Percentiles rank a stretch among this genome's conserved stretches.
Conservation (phyloP, 441 rosid genomes). For the Aquilaria agallochum region DNA sequence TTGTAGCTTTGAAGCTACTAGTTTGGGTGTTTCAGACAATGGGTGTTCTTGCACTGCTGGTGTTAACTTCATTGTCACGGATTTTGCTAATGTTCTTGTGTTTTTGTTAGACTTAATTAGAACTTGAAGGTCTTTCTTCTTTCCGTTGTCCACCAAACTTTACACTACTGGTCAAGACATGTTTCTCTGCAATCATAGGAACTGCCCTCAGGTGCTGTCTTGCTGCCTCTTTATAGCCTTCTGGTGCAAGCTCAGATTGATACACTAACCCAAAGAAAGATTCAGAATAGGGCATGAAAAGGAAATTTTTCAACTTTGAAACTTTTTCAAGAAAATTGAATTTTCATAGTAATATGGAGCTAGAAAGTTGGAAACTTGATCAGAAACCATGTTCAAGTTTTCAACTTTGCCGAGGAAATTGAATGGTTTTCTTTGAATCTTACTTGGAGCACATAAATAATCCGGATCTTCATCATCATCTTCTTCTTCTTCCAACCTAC, state of each 20-base stretch:
- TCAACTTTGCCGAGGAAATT: too few species aligned
- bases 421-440: neutral
- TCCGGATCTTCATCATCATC: conserved; percentile 56
- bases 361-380: too few species aligned
- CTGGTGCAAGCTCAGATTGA: conserved; percentile 90
- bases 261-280: conserved; percentile 43
- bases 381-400: too few species aligned
- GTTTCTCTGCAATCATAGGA: conserved; percentile 49
- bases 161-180: conserved; percentile 32
- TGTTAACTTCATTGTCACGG: conserved; percentile 37
- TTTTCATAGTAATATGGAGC: too few species aligned
- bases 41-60: conserved; percentile 21
- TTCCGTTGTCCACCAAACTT: conserved; percentile 14
- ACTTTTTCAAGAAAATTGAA: too few species aligned
- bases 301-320: too few species aligned
- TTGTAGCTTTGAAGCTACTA: conserved; percentile 48
- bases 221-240: conserved; percentile 44
- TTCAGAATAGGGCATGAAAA: too few species aligned
- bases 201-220: conserved; percentile 59
- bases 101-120: neutral
- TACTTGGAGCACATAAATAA: conserved; percentile 70
- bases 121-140: conserved; percentile 12
- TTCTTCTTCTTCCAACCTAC: conserved; percentile 25
- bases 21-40: conserved; percentile 37
- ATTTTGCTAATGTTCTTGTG: conserved; percentile 21